phyloP scores from a whole-genome alignment of 768 basidiomycete species.

The Guyanaporus albipodus region DNA sequence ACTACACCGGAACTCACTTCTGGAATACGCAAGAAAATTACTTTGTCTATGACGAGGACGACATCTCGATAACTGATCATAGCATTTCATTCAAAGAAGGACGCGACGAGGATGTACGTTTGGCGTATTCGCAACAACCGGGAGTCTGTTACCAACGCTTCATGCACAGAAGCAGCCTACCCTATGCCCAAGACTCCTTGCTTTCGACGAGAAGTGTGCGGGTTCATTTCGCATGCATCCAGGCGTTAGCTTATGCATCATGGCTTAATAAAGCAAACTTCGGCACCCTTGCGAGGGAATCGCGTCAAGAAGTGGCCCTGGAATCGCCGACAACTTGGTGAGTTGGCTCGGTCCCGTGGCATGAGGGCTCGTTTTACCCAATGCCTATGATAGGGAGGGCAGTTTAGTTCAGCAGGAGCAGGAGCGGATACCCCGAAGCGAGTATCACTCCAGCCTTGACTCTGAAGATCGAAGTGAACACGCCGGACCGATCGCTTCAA shows the following conservation, averaged over 20 bases:
- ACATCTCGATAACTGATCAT: constrained; percentile 44
- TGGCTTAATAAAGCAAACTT: constrained; percentile 51
- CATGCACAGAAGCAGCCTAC: constrained; percentile 32
- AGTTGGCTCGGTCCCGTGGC: neutral
- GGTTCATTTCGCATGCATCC: neutral
- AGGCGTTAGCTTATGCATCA: constrained; percentile 5
- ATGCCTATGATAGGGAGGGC: constrained; percentile 46
- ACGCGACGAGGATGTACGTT: constrained; percentile 44
- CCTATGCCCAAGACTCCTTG: constrained; percentile 59
- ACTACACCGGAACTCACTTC: constrained; percentile 71
- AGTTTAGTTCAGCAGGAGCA: constrained; percentile 48
- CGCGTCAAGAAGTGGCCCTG: constrained; percentile 31
- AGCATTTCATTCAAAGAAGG: constrained; percentile 68
- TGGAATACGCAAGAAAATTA: constrained; percentile 81
- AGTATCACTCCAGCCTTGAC: constrained; percentile 49
- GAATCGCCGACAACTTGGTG: constrained; percentile 18
- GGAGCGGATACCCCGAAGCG: constrained; percentile 48
- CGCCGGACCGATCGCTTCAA: constrained; percentile 12
- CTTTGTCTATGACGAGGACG: constrained; percentile 45
- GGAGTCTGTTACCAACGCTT: neutral
- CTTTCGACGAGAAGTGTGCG: constrained; percentile 65
- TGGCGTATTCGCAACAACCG: neutral
- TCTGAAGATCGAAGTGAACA: constrained; percentile 17
- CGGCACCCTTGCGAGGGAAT: constrained; percentile 48
- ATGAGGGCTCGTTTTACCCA: neutral